Evolutionary conservation across 305 asterid species (phyloP).

Genomic region (Fraxinus nigra): DNA sequence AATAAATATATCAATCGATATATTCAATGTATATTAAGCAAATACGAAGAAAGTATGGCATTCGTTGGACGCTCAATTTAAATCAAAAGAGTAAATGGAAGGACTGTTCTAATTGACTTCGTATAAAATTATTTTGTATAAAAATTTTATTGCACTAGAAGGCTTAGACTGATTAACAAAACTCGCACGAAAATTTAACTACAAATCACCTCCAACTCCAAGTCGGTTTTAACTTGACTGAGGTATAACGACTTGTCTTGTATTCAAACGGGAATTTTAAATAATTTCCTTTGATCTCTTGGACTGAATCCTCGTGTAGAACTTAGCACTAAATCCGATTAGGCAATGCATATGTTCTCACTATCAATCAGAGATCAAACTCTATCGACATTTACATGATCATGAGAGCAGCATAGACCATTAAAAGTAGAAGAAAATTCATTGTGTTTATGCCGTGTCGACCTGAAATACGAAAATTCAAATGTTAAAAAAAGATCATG

Average conservation of each 20-base stretch:
- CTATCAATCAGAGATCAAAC: conserved; percentile 8
- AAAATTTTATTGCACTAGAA: conserved; percentile 35
- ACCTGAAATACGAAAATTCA: conserved; percentile 39
- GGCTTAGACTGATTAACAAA: conserved; percentile 23
- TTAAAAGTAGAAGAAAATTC: conserved; percentile 23
- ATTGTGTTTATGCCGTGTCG: conserved; percentile 18
- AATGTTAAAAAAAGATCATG: conserved; percentile 13
- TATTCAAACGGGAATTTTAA: conserved; percentile 18
- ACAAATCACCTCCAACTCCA: conserved; percentile 24
- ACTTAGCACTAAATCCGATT: conserved; percentile 5
- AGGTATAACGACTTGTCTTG: conserved; percentile 20
- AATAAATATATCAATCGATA: too few relatives aligned
- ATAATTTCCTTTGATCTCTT: conserved; percentile 10
- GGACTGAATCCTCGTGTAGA: conserved; percentile 2
- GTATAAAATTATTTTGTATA: conserved; percentile 20
- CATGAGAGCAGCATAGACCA: conserved; percentile 32
- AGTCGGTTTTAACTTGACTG: conserved; percentile 27
- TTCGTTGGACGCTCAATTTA: too few relatives aligned
- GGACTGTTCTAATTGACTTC: neutral
- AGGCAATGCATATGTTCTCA: conserved; percentile 24
- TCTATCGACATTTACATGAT: conserved; percentile 26
- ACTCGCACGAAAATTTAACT: conserved; percentile 20
- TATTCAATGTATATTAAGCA: too few relatives aligned
- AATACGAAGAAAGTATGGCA: too few relatives aligned
- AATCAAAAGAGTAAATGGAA: too few relatives aligned